Evolutionary conservation across 2,329 filamentous ascomycete species (phyloP), one percentile per base, ranked within the genome.

Genomic region (Cercospora sp.): DNA sequence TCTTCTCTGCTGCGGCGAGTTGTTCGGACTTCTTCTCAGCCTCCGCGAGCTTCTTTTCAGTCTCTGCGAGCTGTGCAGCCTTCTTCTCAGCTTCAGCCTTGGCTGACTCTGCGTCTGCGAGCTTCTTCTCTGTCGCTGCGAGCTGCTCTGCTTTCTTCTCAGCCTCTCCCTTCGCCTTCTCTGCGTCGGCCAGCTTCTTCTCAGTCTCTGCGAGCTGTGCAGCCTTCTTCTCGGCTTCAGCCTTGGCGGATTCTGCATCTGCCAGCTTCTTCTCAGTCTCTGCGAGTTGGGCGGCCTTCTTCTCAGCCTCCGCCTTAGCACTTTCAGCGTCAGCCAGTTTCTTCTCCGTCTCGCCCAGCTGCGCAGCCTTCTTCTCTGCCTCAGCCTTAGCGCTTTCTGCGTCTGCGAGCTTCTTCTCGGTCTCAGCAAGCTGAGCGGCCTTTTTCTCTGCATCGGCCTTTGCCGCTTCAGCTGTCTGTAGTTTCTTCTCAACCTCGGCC

Each of bases 31-130:
- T 49, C 45, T 49, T 49, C 9, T 49, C 45, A 21, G 45, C 45
- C 18, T 63, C 66, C 40, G 61, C 61, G 34, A 64, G 30, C 49
- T 64, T 64, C 32, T 58, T 64, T 5, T 64, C 61, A n/a, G 61
- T 51, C 10, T 49, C 45, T 12, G 45, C 45, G n/a, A 49, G 45
- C 5, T 49, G 45, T 21, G 18, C 45, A 21, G 45, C 45, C 21
- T 49, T 49, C 4, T 49, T 49, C 45, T 21, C 45, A 12, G 63
- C 61, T 32, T 67, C 51, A 49, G 58, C 55, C 55, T 67, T 63
- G 18, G 24, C 58, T 30, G 45, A 49, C 18, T 67, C 55, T 34
- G 63, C 55, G 13, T 60, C 66, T 30, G 61, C 61, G 34, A 64
- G 30, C 61, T 64, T 64, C 61, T 40, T 40, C 34, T 40, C 34